Evolutionary conservation across 1,284 basidiomycete genomes (phyloP).

Genomic region (Stereum hirsutum): DNA sequence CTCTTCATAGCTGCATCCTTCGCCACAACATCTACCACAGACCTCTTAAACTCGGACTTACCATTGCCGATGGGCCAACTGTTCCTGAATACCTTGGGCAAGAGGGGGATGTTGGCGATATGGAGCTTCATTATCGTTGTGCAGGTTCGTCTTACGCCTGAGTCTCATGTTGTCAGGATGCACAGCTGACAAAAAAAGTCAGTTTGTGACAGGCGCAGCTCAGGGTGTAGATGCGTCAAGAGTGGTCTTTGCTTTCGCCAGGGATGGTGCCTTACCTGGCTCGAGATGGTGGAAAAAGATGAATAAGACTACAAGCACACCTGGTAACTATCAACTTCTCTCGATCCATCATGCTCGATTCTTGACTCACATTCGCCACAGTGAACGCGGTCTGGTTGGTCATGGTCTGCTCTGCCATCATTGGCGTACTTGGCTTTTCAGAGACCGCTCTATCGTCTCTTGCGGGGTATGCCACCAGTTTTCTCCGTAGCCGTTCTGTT

Average conservation of each 20-base stretch:
- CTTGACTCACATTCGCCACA: too few relatives aligned
- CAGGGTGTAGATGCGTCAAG: slow-evolving; percentile 69
- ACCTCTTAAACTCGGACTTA: slow-evolving; percentile 38
- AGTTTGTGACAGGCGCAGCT: slow-evolving; percentile 69
- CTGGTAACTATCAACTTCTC: too few relatives aligned
- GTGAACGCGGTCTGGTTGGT: slow-evolving; percentile 71
- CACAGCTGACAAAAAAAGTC: not conserved
- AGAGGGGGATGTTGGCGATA: slow-evolving; percentile 58
- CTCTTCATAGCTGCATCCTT: slow-evolving; percentile 57
- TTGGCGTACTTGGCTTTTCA: slow-evolving; percentile 61
- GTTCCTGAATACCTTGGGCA: slow-evolving; percentile 56
- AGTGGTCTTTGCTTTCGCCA: slow-evolving; percentile 65
- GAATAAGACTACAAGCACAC: slow-evolving; percentile 49
- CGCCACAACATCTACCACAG: slow-evolving; percentile 44
- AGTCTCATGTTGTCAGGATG: not conserved
- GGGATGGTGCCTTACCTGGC: slow-evolving; percentile 65
- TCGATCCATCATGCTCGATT: too few relatives aligned
- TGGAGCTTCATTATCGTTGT: slow-evolving; percentile 67
- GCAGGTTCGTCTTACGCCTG: slow-evolving; percentile 31
- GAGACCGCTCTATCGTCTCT: slow-evolving; percentile 52
- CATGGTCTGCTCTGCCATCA: slow-evolving; percentile 45
- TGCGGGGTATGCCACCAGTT: slow-evolving; percentile 38
- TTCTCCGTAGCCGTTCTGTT: too few relatives aligned
- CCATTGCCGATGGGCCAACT: slow-evolving; percentile 68
- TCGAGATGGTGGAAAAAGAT: slow-evolving; percentile 60